phyloP scores from a whole-genome alignment of 1,139 yeast genomes.

The Diutina siamensis region DNA sequence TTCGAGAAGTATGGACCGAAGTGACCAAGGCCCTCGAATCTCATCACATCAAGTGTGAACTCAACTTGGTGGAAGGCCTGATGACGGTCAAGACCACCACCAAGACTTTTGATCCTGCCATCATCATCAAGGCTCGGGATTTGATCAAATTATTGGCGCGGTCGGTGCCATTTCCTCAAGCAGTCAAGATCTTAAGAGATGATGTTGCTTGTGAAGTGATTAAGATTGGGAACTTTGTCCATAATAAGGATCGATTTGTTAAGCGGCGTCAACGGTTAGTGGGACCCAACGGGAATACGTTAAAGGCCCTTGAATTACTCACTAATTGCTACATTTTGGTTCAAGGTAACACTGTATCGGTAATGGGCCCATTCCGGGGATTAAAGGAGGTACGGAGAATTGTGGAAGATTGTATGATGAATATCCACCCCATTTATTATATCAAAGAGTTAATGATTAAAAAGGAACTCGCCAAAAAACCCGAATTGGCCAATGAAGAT shows the following conservation, averaged over 20 bases:
- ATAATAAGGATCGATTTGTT: constrained; percentile 86
- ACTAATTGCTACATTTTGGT: constrained; percentile 91
- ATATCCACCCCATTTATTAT: constrained; percentile 92
- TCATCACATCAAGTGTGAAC: constrained; percentile 65
- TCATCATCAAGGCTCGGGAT: constrained; percentile 88
- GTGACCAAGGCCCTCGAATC: constrained; percentile 71
- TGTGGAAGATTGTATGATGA: constrained; percentile 95
- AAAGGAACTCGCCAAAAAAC: constrained; percentile 87
- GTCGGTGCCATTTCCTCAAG: constrained; percentile 96
- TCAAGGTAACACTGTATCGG: constrained; percentile 95
- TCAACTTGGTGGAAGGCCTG: constrained; percentile 90
- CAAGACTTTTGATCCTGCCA: constrained; percentile 92
- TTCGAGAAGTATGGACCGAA: constrained; percentile 87
- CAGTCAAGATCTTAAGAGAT: constrained; percentile 80
- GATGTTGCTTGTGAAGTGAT: constrained; percentile 94
- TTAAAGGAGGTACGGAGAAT: constrained; percentile 86
- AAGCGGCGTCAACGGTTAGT: constrained; percentile 94
- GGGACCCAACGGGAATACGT: constrained; percentile 95
- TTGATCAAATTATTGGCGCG: constrained; percentile 86
- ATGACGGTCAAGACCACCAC: constrained; percentile 95
- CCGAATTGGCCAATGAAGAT: constrained; percentile 89
- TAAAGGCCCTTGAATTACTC: constrained; percentile 85
- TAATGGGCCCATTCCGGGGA: constrained; percentile 95
- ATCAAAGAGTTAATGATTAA: constrained; percentile 96
- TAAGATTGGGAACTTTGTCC: constrained; percentile 81